Evolutionary conservation across 768 basidiomycete species (phyloP).

Genomic region (Amanita fuliginea): DNA sequence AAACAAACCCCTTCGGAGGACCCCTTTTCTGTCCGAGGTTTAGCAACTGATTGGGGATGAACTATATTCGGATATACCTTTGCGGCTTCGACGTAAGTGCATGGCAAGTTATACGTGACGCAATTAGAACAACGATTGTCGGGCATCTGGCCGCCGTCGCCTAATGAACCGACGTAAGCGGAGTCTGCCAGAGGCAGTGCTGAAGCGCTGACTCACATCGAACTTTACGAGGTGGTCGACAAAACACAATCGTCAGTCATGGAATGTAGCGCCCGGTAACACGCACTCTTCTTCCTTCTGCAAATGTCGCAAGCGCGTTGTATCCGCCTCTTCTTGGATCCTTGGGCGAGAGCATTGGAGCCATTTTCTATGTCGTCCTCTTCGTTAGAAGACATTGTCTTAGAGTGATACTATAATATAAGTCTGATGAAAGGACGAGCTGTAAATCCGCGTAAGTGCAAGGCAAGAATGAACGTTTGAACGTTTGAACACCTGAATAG

Average conservation of each 20-base stretch:
- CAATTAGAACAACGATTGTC: constrained; percentile 61
- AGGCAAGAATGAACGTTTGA: too few species aligned
- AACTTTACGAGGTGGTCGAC: constrained; percentile 14
- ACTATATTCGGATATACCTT: constrained; percentile 31
- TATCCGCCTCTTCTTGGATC: constrained; percentile 57
- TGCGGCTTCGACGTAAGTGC: constrained; percentile 60
- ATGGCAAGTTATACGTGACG: constrained; percentile 48
- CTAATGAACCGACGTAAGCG: constrained; percentile 16
- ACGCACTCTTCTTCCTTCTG: constrained; percentile 68
- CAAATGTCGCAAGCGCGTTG: constrained; percentile 79
- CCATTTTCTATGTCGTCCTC: constrained; percentile 40
- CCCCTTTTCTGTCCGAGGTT: constrained; percentile 35
- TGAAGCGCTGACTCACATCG: constrained; percentile 37
- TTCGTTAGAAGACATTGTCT: constrained; percentile 52
- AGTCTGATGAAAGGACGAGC: neutral
- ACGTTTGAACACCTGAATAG: too few species aligned
- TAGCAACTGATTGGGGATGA: constrained; percentile 3
- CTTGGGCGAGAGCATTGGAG: constrained; percentile 16
- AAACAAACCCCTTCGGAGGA: constrained; percentile 48
- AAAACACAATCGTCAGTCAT: neutral
- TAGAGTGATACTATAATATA: too few species aligned
- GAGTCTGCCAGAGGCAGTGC: neutral
- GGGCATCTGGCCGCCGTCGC: constrained; percentile 65
- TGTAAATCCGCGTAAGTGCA: too few species aligned
- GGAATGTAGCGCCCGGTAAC: neutral